Percentiles rank a stretch among this genome's conserved stretches.
Conservation (phyloP, 768 basidiomycete species). For the Mycena metata region DNA sequence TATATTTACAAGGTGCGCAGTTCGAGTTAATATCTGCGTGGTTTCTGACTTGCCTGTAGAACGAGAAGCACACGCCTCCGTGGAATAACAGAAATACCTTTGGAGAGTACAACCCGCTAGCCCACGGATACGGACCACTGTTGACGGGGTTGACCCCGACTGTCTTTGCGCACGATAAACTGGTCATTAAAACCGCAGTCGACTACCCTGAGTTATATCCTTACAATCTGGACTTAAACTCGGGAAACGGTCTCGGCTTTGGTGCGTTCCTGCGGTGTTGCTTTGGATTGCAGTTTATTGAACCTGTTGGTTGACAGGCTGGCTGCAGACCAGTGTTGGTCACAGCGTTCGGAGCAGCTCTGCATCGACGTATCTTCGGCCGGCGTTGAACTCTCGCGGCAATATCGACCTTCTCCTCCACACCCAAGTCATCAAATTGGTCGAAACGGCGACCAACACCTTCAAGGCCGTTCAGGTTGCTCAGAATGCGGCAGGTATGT, state of each 20-base stretch:
- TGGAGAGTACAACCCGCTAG: conserved; percentile 39
- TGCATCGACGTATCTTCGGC: conserved; percentile 38
- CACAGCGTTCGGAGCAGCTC: conserved; percentile 35
- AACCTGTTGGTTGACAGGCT: conserved; percentile 20
- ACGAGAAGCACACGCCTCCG: conserved; percentile 40
- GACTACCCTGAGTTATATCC: conserved; percentile 41
- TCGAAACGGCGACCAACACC: background rate
- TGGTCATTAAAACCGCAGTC: conserved; percentile 39
- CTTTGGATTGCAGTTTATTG: background rate
- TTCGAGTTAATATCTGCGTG: background rate
- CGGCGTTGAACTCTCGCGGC: conserved; percentile 31
- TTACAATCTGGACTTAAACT: conserved; percentile 47
- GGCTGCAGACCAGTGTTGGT: conserved; percentile 33
- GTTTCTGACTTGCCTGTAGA: conserved; percentile 32
- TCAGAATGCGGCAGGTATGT: conserved; percentile 16
- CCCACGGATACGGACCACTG: conserved; percentile 41
- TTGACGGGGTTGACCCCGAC: conserved; percentile 36
- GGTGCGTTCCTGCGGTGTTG: conserved; percentile 34
- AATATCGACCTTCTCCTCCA: conserved; percentile 41
- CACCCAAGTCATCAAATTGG: conserved; percentile 23
- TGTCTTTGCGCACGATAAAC: conserved; percentile 36
- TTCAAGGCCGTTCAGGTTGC: conserved; percentile 14
- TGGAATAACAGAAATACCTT: conserved; percentile 41
- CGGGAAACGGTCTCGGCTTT: conserved; percentile 45
- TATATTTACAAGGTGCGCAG: conserved; percentile 32